Conservation (phyloP, 2,329 filamentous ascomycete genomes). For the Verticillium tricorpus region DNA sequence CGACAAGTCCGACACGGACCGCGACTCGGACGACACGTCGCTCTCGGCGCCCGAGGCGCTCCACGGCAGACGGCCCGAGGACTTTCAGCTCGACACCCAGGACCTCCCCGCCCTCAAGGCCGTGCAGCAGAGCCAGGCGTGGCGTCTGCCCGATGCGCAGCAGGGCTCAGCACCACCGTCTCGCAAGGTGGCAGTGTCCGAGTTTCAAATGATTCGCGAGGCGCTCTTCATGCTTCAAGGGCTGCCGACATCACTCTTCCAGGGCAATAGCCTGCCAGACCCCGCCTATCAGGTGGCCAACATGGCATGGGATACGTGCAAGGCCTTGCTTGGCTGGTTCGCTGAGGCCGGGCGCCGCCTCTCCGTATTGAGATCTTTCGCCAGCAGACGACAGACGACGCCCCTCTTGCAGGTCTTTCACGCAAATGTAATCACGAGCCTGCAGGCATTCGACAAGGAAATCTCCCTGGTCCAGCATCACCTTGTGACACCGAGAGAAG, state of each 20-base stretch:
- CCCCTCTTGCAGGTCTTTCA: conserved; percentile 69
- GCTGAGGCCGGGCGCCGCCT: conserved; percentile 43
- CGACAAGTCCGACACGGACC: conserved; percentile 25
- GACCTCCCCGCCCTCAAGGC: conserved; percentile 24
- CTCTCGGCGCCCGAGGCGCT: conserved; percentile 27
- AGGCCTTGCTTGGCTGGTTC: conserved; percentile 40
- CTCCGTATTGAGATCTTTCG: conserved; percentile 39
- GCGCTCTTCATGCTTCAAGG: conserved; percentile 82
- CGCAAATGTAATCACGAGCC: conserved; percentile 51
- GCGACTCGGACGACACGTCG: conserved; percentile 30
- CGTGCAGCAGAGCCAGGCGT: conserved; percentile 39
- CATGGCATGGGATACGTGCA: conserved; percentile 45
- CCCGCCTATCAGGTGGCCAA: conserved; percentile 41
- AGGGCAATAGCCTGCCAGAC: conserved; percentile 30
- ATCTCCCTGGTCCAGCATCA: conserved; percentile 57
- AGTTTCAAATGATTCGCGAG: conserved; percentile 20
- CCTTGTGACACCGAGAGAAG: conserved; percentile 48
- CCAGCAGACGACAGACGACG: conserved; percentile 37
- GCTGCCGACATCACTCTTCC: conserved; percentile 69
- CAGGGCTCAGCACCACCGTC: neutral
- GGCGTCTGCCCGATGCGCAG: conserved; percentile 26
- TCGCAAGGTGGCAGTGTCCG: conserved; percentile 10
- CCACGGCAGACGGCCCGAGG: conserved; percentile 21
- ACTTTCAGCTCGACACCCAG: conserved; percentile 23
- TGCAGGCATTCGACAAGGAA: conserved; percentile 53